These are phyloP conservation scores for Penicillium carneum DNA, from an alignment of 2,329 filamentous ascomycete genomes.

Conservation along the genomic window DNA sequence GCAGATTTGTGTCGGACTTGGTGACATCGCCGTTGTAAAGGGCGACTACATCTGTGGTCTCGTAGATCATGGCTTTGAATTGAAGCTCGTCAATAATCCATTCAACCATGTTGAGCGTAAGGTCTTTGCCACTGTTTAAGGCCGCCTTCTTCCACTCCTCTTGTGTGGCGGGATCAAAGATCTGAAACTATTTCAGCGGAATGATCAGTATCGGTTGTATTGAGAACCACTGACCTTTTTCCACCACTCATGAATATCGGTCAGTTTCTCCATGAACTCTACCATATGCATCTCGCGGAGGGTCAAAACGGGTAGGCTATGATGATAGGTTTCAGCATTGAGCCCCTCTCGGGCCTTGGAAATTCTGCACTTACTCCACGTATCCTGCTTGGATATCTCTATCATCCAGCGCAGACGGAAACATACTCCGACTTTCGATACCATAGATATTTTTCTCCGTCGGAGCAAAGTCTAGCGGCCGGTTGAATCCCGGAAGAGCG, in stretches of 20 bases:
- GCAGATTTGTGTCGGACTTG: conserved; percentile 62
- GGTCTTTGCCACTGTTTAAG: conserved; percentile 32
- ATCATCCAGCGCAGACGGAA: conserved; percentile 45
- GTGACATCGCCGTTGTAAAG: conserved; percentile 59
- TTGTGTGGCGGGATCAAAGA: conserved; percentile 44
- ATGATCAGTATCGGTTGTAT: not conserved
- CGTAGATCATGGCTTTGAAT: conserved; percentile 59
- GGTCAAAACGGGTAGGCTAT: conserved; percentile 41
- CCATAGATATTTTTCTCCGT: conserved; percentile 40
- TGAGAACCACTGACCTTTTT: conserved; percentile 38
- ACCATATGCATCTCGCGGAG: conserved; percentile 52
- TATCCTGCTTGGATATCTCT: conserved; percentile 41
- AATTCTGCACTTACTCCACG: conserved; percentile 34
- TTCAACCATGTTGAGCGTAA: conserved; percentile 48
- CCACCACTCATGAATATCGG: conserved; percentile 53
- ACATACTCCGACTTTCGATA: conserved; percentile 39
- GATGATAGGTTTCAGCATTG: not conserved
- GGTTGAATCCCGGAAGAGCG: conserved; percentile 45
- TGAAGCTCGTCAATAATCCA: conserved; percentile 58
- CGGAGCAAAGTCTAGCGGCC: conserved; percentile 41
- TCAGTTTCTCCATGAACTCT: conserved; percentile 50
- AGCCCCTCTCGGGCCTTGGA: not conserved
- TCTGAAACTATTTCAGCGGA: conserved; percentile 22
- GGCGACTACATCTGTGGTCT: conserved; percentile 51
- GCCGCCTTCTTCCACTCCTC: conserved; percentile 45